Percentiles rank a stretch among this genome's conserved stretches.
These are phyloP conservation scores for Stropharia rugosoannulata DNA, from an alignment of 768 basidiomycete species.

Conservation along the genomic window DNA sequence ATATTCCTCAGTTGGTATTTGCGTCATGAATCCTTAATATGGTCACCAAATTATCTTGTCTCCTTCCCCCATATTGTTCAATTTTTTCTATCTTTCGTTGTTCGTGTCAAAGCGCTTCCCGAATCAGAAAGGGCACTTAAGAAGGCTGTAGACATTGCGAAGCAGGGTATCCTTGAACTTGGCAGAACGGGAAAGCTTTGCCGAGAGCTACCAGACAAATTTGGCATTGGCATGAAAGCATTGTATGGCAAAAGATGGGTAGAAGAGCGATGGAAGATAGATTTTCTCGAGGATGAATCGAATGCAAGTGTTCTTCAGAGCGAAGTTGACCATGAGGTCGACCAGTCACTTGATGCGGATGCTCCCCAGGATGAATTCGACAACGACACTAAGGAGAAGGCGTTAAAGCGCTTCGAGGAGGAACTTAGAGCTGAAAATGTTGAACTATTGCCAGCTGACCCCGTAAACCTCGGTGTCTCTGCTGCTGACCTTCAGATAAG, in stretches of 20 bases:
- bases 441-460: slow-evolving; percentile 16
- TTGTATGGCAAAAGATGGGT: slow-evolving; percentile 20
- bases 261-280: slow-evolving; percentile 11
- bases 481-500: neutral
- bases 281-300: neutral
- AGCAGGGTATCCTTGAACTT: slow-evolving; percentile 43
- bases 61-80: slow-evolving; percentile 51
- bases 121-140: slow-evolving; percentile 48
- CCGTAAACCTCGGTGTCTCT: slow-evolving; percentile 8
- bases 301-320: too few species aligned
- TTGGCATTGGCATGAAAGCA: slow-evolving; percentile 14
- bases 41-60: slow-evolving; percentile 43
- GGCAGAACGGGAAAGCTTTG: slow-evolving; percentile 24
- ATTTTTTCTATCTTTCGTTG: slow-evolving; percentile 63
- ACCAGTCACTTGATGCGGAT: neutral
- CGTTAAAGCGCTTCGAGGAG: slow-evolving; percentile 34
- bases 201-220: slow-evolving; percentile 40
- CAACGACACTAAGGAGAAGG: slow-evolving; percentile 10
- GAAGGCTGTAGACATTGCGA: slow-evolving; percentile 40
- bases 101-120: slow-evolving; percentile 53
- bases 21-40: slow-evolving; percentile 63
- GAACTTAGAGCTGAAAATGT: slow-evolving; percentile 37
- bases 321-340: too few species aligned
- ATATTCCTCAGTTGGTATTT: slow-evolving; percentile 71
- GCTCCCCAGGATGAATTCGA: neutral